These are phyloP conservation scores for Stephania japonica DNA, from an alignment of 164 flowering plant species.

Conservation along the genomic window DNA sequence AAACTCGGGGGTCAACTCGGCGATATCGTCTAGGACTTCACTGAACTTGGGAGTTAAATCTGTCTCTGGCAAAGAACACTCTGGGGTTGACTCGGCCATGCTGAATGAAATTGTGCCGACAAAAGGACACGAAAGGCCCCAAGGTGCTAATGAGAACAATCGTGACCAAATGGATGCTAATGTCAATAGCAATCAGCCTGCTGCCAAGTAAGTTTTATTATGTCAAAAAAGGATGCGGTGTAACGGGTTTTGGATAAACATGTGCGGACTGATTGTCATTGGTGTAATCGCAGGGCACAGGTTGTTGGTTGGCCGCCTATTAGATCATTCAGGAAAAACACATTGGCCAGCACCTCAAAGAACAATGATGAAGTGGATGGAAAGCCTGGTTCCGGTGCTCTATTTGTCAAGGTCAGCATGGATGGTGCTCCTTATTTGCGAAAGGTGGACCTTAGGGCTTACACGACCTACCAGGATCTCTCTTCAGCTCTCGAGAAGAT, in stretches of 20 bases:
- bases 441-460: slow-evolving; percentile 83
- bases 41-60: slow-evolving; percentile 16
- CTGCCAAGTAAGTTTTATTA: slow-evolving; percentile 63
- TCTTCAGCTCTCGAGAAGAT: slow-evolving; percentile 88
- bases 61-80: slow-evolving; percentile 31
- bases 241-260: slow-evolving; percentile 4
- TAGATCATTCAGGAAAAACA: slow-evolving; percentile 74
- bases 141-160: slow-evolving; percentile 25
- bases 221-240: neutral
- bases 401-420: slow-evolving; percentile 96
- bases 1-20: slow-evolving; percentile 14
- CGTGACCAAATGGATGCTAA: slow-evolving; percentile 22
- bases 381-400: slow-evolving; percentile 63
- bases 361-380: slow-evolving; percentile 85
- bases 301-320: slow-evolving; percentile 99
- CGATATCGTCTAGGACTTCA: slow-evolving; percentile 28
- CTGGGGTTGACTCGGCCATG: slow-evolving; percentile 33
- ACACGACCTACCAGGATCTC: slow-evolving; percentile 56
- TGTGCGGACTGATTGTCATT: slow-evolving; percentile 10
- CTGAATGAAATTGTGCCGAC: slow-evolving; percentile 39
- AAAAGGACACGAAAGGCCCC: slow-evolving; percentile 41
- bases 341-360: slow-evolving; percentile 71
- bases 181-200: slow-evolving; percentile 51
- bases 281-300: slow-evolving; percentile 62
- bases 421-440: slow-evolving; percentile 97